Evolutionary conservation across 495 filamentous ascomycete genomes (phyloP), one percentile per base, ranked within the genome.

Genomic region (Lasiosphaeria hispida): DNA sequence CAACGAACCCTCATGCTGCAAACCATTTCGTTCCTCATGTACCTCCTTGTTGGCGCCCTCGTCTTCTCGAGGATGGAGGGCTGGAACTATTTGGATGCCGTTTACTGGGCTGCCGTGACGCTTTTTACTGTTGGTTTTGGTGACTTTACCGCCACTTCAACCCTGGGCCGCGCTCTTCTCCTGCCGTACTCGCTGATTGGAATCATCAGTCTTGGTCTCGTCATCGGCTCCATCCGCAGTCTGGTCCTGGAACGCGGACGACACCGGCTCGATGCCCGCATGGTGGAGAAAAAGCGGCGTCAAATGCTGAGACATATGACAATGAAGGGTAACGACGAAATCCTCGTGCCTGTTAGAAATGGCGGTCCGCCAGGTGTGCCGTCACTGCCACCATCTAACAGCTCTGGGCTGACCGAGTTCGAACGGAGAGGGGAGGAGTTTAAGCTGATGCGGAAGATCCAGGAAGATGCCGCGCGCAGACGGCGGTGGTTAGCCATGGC

Each of bases 1-100:
- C 90, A 95, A 70, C 80, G 91, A 19, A 94, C 90, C 0, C 71
- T 96, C 35, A 96, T 96, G 89, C 72, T 96, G 30, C 91, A 96
- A 63, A 96, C 90, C 1, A 93, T 94, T 63, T 72, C 80, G 23
- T 87, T 95, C 67, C 76, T 89, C 44, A 72, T 86, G 7, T 95
- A 94, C 62, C 77, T 96, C 9, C 80, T 91, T 3, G 62, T 87
- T 10, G 91, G 92, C 6, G 83, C 91, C 1, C 72, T 86, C 13
- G 74, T 94, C 1, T 96, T 87, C 65, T 80, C 80, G 7, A 77
- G 77, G 8, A 73, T 95, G 37, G 92, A 96, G 71, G 79, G 77
- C 7, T 96, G 92, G 92, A 64, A 73, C 17, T 96, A 85, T 62
- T 78, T 91, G 1, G 89, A 96, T 68, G 81, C 86, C 0, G 74